A percentile compares a stretch with the other conserved stretches of the same genome.
Conservation (phyloP, 345 rosid genomes). For the Populus nigra region DNA sequence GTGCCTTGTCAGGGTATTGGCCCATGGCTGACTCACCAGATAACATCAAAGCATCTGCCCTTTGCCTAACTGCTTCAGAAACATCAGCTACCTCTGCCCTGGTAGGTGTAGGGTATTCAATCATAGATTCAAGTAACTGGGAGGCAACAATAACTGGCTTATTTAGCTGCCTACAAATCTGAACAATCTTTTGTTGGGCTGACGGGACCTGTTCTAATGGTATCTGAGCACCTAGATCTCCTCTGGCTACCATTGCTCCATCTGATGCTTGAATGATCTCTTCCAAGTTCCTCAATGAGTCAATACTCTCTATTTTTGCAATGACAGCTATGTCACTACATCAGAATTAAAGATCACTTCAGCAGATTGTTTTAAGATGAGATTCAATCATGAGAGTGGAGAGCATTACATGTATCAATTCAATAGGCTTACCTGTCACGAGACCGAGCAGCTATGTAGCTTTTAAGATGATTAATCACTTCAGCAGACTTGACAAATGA, state of each 20-base stretch:
- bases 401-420: neutral
- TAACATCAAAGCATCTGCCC: slow-evolving; percentile 96
- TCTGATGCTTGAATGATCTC: slow-evolving; percentile 86
- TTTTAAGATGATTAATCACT: slow-evolving; percentile 89
- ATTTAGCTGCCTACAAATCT: slow-evolving; percentile 82
- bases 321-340: slow-evolving; percentile 82
- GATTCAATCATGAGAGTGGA: neutral
- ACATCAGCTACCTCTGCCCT: slow-evolving; percentile 99
- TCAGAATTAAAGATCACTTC: neutral
- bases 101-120: slow-evolving; percentile 98
- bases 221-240: slow-evolving; percentile 97
- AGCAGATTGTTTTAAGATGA: neutral
- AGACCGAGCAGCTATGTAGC: slow-evolving; percentile 91
- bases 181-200: slow-evolving; percentile 83
- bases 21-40: slow-evolving; percentile 99
- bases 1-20: slow-evolving; percentile 93
- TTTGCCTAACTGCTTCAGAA: slow-evolving; percentile 96
- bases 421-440: slow-evolving; percentile 54
- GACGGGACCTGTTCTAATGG: slow-evolving; percentile 98
- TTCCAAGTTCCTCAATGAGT: slow-evolving; percentile 84
- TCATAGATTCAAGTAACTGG: slow-evolving; percentile 96
- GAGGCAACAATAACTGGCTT: slow-evolving; percentile 97
- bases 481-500: slow-evolving; percentile 99
- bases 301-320: slow-evolving; percentile 96
- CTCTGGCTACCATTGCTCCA: slow-evolving; percentile 99